Evolutionary conservation across 345 rosid species (phyloP), one percentile per base, ranked within the genome.

Genomic region (Ailanthus altissimus): DNA sequence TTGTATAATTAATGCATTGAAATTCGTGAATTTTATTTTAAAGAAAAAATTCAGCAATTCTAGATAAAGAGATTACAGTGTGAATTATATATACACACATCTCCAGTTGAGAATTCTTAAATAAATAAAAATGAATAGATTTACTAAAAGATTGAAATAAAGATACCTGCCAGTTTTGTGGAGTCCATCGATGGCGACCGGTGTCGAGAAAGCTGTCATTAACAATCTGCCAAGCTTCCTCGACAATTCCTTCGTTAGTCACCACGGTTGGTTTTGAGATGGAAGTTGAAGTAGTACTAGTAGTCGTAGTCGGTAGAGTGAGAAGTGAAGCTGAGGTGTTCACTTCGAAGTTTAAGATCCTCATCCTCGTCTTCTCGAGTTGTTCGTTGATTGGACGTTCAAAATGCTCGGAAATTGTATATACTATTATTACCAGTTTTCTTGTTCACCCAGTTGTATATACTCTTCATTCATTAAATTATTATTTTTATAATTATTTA

Each of bases 211-310:
- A 95, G 76, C 91, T 86, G 6, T 87, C 97, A 67, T 92, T 90
- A 36, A 93, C 92, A 32, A 95, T 89, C 86, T 91, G 87, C 99
- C 99, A 95, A 77, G 98, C 99, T 84, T 95, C 98, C 85, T 90
- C 90, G 46, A 93, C 96, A 70, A 93, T 85, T 67, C 79, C 88
- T 77, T 90, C 89, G 36, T 95, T 87, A 13, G 87, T 88, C 49
- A 86, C 87, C 40, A 76, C 78, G 46, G 42, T 43, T 65, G 80
- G 49, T 59, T n/a, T 2, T 54, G 81, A 14, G 72, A 25, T 43
- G 73, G 75, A n/a, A 28, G 75, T 57, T n/a, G 76, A 63, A 36
- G 85, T 10, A 3, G 53, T 2, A 14, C n/a, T n/a, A 14, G 21
- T 8, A 0, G 21, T 15, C 0, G 8, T 69, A 53, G 67, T 56